Conservation (phyloP, 2,329 filamentous ascomycete species). For the Xylariaceae sp. region DNA sequence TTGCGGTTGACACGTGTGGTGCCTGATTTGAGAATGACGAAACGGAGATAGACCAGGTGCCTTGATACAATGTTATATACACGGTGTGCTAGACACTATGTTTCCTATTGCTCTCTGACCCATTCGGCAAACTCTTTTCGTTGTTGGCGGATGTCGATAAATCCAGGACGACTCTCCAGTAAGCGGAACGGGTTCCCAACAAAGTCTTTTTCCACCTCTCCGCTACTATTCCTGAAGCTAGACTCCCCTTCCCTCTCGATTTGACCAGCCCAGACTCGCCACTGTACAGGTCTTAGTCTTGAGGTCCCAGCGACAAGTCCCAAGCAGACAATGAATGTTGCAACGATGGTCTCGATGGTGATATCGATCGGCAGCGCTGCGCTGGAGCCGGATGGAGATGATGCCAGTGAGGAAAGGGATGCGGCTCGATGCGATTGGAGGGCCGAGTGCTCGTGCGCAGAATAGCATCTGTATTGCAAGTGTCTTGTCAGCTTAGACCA, state of each 20-base stretch:
- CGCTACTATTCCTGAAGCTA: slow-evolving; percentile 52
- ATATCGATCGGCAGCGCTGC: slow-evolving; percentile 76
- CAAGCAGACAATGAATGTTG: slow-evolving; percentile 73
- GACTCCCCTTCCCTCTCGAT: slow-evolving; percentile 71
- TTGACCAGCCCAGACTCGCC: slow-evolving; percentile 77
- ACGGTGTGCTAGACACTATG: neutral
- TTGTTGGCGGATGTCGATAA: slow-evolving; percentile 82
- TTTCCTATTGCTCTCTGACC: slow-evolving; percentile 44
- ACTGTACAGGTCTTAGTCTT: slow-evolving; percentile 77
- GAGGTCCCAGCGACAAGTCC: slow-evolving; percentile 78
- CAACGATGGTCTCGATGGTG: slow-evolving; percentile 76
- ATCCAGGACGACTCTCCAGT: slow-evolving; percentile 77
- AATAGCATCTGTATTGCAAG: slow-evolving; percentile 71
- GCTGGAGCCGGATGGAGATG: slow-evolving; percentile 38
- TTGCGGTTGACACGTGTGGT: too few species aligned
- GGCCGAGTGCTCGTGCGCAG: slow-evolving; percentile 84
- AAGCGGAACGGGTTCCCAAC: slow-evolving; percentile 74
- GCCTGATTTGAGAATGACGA: too few species aligned
- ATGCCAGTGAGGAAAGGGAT: slow-evolving; percentile 42
- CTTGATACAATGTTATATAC: too few species aligned
- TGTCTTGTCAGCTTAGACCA: slow-evolving; percentile 12
- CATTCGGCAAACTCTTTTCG: slow-evolving; percentile 75
- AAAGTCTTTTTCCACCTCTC: slow-evolving; percentile 66
- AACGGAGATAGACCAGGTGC: too few species aligned
- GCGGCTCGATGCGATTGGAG: slow-evolving; percentile 58